A percentile compares a stretch with the other conserved stretches of the same genome.
These are phyloP conservation scores for Rhododendron simsii DNA, from an alignment of 148 eudicot genomes.

Conservation along the genomic window DNA sequence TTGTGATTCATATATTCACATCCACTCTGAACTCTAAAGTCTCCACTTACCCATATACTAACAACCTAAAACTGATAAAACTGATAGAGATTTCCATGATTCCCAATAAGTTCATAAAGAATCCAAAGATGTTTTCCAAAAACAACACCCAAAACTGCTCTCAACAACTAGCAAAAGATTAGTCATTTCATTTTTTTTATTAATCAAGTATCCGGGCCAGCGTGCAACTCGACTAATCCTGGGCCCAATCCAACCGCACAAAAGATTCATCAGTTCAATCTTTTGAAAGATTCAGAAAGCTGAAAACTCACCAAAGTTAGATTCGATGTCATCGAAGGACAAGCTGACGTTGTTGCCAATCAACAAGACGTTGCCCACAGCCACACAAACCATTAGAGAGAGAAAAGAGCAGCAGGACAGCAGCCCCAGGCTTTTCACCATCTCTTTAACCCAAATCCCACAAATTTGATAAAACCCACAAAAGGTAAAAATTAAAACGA, in stretches of 20 bases:
- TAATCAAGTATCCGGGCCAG: neutral
- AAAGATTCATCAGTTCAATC: neutral
- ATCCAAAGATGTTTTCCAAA: neutral
- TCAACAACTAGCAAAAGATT: neutral
- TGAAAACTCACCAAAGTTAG: constrained; percentile 67
- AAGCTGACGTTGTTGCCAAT: constrained; percentile 46
- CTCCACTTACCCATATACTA: neutral
- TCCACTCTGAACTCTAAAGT: neutral
- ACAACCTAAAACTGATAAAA: neutral
- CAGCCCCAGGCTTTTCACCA: constrained; percentile 20
- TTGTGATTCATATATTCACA: neutral
- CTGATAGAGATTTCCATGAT: neutral
- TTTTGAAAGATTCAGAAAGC: neutral
- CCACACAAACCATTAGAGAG: constrained; percentile 30
- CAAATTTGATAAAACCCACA: neutral
- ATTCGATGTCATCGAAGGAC: constrained; percentile 69
- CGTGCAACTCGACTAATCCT: neutral
- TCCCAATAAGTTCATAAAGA: neutral
- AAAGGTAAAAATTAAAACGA: neutral
- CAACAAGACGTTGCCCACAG: constrained; percentile 47
- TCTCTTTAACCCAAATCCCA: neutral
- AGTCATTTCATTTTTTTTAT: neutral
- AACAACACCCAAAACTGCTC: neutral
- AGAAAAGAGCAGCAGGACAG: constrained; percentile 19
- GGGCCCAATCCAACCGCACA: neutral